Conservation (phyloP, 176 grass and related monocot genomes). For the Lolium multiflorum region DNA sequence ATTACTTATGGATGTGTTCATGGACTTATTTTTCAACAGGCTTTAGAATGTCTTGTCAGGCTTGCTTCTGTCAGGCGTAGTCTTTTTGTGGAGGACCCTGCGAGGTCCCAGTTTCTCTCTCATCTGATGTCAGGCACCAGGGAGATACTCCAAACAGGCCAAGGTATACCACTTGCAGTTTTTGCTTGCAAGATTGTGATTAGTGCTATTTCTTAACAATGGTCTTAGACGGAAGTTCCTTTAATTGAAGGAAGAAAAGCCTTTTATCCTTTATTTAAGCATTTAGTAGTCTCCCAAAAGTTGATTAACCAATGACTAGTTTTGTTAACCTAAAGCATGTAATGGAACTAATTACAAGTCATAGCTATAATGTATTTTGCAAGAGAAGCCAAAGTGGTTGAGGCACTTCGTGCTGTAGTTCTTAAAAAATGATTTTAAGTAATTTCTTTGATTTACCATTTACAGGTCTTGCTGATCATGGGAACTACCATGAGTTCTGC, state of each 20-base stretch:
- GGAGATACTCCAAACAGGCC: constrained; percentile 97
- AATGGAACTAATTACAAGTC: constrained; percentile 11
- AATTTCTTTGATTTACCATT: constrained; percentile 39
- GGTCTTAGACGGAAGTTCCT: constrained; percentile 3
- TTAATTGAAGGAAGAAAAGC: constrained; percentile 3
- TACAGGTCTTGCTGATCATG: constrained; percentile 98
- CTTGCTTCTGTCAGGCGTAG: constrained; percentile 95
- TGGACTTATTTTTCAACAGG: constrained; percentile 52
- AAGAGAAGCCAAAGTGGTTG: constrained; percentile 21
- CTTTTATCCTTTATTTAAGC: constrained; percentile 9
- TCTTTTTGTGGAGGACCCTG: constrained; percentile 88
- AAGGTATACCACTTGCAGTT: constrained; percentile 60
- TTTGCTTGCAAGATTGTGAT: constrained; percentile 28
- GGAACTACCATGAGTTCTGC: constrained; percentile 99
- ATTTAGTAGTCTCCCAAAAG: not conserved
- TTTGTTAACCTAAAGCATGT: not conserved
- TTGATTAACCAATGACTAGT: constrained; percentile 21
- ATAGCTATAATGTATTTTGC: not conserved
- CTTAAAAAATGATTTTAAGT: not conserved
- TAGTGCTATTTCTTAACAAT: constrained; percentile 16
- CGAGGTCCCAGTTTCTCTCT: constrained; percentile 80
- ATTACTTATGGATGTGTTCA: constrained; percentile 32
- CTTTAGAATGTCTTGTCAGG: constrained; percentile 96
- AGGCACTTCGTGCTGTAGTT: not conserved
- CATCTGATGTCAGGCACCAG: constrained; percentile 96